Conservation (phyloP, 139 green algal genomes). For the Chlamydomonas incerta region DNA sequence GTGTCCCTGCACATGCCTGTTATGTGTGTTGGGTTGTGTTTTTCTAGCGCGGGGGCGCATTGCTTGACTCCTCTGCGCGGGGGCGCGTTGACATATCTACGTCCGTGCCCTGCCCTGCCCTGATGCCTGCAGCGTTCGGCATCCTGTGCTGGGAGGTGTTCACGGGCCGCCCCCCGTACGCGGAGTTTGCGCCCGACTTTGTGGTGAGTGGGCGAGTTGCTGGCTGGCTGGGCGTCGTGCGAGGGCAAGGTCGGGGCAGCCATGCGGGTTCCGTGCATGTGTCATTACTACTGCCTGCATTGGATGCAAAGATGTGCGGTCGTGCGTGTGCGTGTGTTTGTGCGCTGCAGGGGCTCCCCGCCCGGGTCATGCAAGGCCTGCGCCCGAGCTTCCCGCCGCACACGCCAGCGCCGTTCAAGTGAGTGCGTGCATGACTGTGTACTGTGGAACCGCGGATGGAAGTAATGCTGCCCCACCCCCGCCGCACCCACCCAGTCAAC, state of each 20-base stretch:
- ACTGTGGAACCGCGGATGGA: no score
- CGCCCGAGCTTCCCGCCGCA: conserved; percentile 4
- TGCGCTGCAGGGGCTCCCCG: background rate
- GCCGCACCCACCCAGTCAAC: no score
- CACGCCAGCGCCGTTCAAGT: background rate
- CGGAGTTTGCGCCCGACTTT: conserved; percentile 13
- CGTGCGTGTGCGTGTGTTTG: background rate
- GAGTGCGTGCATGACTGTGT: no score
- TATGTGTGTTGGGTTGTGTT: no score
- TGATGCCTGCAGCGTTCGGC: background rate
- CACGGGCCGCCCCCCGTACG: conserved; percentile 23
- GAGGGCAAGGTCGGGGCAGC: background rate
- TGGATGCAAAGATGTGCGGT: background rate
- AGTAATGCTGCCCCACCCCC: no score
- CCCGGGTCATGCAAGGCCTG: background rate
- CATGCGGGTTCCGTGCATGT: background rate
- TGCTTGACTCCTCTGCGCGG: no score
- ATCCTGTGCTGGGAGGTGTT: conserved; percentile 29
- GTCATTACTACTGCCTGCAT: no score
- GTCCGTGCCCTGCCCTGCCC: no score
- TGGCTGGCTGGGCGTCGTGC: no score
- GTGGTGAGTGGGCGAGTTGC: conserved; percentile 4
- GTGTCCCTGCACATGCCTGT: no score
- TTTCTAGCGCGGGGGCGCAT: no score
- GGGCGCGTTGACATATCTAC: no score